These are phyloP conservation scores for Boletus rufocinnamomeus DNA, from an alignment of 768 basidiomycete species.

Conservation along the genomic window DNA sequence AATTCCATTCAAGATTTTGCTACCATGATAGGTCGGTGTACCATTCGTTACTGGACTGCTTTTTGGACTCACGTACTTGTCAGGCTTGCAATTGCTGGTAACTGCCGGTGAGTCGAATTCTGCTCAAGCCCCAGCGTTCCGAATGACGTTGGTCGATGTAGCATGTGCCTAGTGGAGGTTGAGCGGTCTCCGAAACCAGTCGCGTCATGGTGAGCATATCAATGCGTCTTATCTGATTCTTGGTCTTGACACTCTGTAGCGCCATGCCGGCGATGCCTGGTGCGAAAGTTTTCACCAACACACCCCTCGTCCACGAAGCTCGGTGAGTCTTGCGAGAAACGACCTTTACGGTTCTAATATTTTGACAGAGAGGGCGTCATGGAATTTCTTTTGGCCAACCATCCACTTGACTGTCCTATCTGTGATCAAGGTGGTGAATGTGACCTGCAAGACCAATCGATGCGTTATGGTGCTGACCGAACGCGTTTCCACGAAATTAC, in stretches of 20 bases:
- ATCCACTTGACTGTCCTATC: conserved; percentile 97
- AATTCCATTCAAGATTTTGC: conserved; percentile 57
- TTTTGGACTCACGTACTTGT: conserved; percentile 5
- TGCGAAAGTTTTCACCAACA: conserved; percentile 90
- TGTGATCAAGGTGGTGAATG: conserved; percentile 99
- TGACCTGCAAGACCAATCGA: conserved; percentile 97
- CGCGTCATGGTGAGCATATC: conserved; percentile 75
- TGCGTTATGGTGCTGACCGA: conserved; percentile 98
- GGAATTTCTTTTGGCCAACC: conserved; percentile 98
- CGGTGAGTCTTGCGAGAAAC: conserved; percentile 45
- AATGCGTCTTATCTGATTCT: not conserved
- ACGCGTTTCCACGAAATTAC: conserved; percentile 98
- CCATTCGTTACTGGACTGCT: not conserved
- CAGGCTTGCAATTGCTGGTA: conserved; percentile 94
- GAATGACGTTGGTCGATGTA: conserved; percentile 30
- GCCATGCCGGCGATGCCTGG: conserved; percentile 99
- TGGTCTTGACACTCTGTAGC: conserved; percentile 39
- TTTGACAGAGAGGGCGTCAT: conserved; percentile 87
- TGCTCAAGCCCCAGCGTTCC: conserved; percentile 3
- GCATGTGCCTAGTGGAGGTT: conserved; percentile 99
- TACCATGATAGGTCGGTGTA: conserved; percentile 76
- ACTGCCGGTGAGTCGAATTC: conserved; percentile 74
- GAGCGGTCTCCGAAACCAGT: conserved; percentile 94
- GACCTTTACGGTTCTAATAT: conserved; percentile 10
- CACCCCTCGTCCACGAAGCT: conserved; percentile 86